Conservation (phyloP, 1,139 yeast species). For the Protomyces gravidus region DNA sequence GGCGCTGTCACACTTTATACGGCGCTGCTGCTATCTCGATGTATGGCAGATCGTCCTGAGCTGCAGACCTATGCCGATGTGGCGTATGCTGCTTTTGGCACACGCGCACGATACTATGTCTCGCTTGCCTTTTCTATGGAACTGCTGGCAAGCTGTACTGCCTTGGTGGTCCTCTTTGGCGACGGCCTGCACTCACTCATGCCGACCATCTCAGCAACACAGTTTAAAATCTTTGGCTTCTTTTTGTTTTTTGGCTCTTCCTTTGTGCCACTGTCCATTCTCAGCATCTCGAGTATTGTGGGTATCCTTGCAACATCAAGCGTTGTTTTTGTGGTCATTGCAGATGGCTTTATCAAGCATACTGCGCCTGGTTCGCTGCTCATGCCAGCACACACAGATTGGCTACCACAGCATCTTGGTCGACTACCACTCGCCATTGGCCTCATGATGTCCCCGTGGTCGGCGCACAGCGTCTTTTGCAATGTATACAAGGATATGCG, state of each 20-base stretch:
- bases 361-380: constrained; percentile 64
- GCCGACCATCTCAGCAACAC: constrained; percentile 48
- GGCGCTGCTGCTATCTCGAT: constrained; percentile 59
- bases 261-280: constrained; percentile 65
- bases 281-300: constrained; percentile 66
- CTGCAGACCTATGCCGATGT: constrained; percentile 85
- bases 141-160: constrained; percentile 66
- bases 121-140: constrained; percentile 72
- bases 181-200: constrained; percentile 71
- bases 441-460: constrained; percentile 81
- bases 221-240: constrained; percentile 58
- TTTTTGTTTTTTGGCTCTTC: constrained; percentile 59
- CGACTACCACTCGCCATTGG: constrained; percentile 63
- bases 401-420: constrained; percentile 51
- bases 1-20: constrained; percentile 56
- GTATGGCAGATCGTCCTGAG: constrained; percentile 69
- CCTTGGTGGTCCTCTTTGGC: constrained; percentile 73
- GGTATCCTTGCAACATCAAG: constrained; percentile 71
- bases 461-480: constrained; percentile 85
- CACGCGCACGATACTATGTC: constrained; percentile 57
- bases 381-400: constrained; percentile 49
- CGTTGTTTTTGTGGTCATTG: constrained; percentile 54
- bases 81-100: constrained; percentile 70
- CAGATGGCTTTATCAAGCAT: constrained; percentile 58
- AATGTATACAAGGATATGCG: constrained; percentile 78